A percentile compares a stretch with the other conserved stretches of the same genome.
phyloP scores from a whole-genome alignment of 164 flowering plant genomes.

The Akebia trifoliata region DNA sequence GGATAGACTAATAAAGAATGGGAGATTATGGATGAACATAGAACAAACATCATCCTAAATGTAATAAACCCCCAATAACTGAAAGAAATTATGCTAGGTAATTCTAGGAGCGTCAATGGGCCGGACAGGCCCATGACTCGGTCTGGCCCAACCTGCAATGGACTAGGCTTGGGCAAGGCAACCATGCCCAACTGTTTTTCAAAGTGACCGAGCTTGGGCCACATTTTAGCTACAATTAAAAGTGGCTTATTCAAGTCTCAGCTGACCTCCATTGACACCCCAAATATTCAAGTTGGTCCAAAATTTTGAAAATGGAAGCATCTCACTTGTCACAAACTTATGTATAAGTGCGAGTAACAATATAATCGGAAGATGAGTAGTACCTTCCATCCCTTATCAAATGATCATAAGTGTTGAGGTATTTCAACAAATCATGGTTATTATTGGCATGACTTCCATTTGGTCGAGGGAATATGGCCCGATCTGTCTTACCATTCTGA shows the following conservation, averaged over 20 bases:
- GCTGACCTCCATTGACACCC: too few relatives aligned
- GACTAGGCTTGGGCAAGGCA: too few relatives aligned
- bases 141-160: too few relatives aligned
- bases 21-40: not conserved
- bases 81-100: too few relatives aligned
- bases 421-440: constrained; percentile 25
- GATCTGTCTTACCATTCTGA: constrained; percentile 11
- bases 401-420: constrained; percentile 41
- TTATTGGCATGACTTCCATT: constrained; percentile 25
- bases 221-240: too few relatives aligned
- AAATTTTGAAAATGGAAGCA: not conserved
- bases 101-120: too few relatives aligned
- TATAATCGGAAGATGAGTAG: constrained; percentile 5
- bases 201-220: too few relatives aligned
- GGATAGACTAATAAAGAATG: constrained; percentile 2
- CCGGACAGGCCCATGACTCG: too few relatives aligned
- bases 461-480: constrained; percentile 15
- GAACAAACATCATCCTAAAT: too few relatives aligned
- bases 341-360: not conserved
- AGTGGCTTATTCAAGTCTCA: too few relatives aligned
- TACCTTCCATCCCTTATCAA: constrained; percentile 71
- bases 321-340: not conserved
- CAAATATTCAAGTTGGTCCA: not conserved
- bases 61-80: too few relatives aligned
- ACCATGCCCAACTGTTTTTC: too few relatives aligned